Conservation (phyloP, 164 flowering plant genomes). For the Echeveria elegans region DNA sequence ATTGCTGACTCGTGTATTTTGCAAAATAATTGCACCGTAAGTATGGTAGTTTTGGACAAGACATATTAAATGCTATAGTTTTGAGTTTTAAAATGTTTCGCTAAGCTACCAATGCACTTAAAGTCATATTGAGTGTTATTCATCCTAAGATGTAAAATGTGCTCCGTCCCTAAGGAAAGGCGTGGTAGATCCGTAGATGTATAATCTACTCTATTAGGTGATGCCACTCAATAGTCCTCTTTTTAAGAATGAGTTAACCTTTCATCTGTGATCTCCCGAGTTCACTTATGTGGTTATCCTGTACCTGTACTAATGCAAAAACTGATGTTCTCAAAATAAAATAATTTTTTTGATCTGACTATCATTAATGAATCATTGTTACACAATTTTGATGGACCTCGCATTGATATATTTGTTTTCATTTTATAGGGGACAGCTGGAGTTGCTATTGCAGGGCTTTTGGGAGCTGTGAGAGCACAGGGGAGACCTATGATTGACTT, state of each 20-base stretch:
- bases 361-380: neutral
- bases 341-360: neutral
- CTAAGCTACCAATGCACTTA: neutral
- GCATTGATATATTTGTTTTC: neutral
- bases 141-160: neutral
- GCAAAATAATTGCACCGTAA: neutral
- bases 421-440: constrained; percentile 88
- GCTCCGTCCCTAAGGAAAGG: neutral
- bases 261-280: neutral
- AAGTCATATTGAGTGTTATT: neutral
- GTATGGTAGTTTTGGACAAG: too few species aligned
- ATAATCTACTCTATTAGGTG: neutral
- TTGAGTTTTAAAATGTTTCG: neutral
- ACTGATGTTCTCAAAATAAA: too few species aligned
- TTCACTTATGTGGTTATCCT: neutral
- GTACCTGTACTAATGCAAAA: too few species aligned
- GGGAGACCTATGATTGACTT: constrained; percentile 96
- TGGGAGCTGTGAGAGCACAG: constrained; percentile 97
- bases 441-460: constrained; percentile 95
- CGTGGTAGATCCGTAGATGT: neutral
- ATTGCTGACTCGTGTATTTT: neutral
- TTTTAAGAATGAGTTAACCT: neutral
- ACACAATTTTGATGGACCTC: neutral
- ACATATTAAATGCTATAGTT: neutral
- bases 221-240: neutral